A percentile compares a stretch with the other conserved stretches of the same genome.
These are phyloP conservation scores for Cyberlindnera suaveolens DNA, from an alignment of 805 yeast species.

Conservation along the genomic window DNA sequence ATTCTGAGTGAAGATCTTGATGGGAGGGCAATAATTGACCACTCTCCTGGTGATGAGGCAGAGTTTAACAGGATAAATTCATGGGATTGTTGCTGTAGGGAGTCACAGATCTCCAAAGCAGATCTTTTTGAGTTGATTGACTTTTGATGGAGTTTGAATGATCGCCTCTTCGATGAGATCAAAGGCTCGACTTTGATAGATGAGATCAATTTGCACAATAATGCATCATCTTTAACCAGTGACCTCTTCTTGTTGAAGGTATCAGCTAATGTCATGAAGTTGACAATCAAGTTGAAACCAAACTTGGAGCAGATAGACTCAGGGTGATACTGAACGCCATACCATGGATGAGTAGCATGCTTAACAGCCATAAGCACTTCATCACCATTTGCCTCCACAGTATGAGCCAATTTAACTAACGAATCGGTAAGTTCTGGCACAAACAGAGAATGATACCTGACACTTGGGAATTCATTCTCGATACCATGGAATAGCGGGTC, in stretches of 20 bases:
- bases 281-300: conserved; percentile 54
- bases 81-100: conserved; percentile 22
- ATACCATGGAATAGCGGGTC: conserved; percentile 36
- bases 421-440: conserved; percentile 28
- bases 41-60: conserved; percentile 78
- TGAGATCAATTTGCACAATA: conserved; percentile 5
- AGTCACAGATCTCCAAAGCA: conserved; percentile 50
- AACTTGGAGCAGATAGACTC: conserved; percentile 80
- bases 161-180: neutral
- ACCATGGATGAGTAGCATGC: conserved; percentile 60
- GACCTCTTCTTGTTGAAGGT: conserved; percentile 21
- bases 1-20: conserved; percentile 36
- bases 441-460: conserved; percentile 84
- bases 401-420: conserved; percentile 56
- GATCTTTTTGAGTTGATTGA: conserved; percentile 1
- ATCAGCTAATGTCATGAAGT: conserved; percentile 39
- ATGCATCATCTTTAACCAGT: conserved; percentile 10
- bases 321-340: conserved; percentile 96
- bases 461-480: conserved; percentile 50
- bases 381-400: conserved; percentile 30
- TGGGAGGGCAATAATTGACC: conserved; percentile 83
- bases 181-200: conserved; percentile 16
- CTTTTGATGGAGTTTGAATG: conserved; percentile 1
- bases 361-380: conserved; percentile 73
- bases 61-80: conserved; percentile 66